Base-by-base conservation (phyloP, 2,329 filamentous ascomycete species). In the Trichoderma sp. region DNA sequence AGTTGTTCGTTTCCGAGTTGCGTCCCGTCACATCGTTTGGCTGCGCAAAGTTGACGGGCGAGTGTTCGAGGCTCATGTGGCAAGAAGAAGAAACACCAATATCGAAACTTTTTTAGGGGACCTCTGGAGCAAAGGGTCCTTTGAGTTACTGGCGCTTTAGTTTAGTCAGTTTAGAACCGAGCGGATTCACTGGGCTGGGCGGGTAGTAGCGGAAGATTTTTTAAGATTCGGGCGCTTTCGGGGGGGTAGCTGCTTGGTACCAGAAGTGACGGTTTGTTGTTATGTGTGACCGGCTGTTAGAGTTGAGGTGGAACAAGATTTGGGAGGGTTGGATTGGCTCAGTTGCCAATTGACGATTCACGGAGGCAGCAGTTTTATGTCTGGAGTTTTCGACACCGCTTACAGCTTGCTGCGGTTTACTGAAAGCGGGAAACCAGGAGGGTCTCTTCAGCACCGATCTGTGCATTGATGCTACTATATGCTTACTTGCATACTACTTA, bases 1-100 rank as follows among this genome's bases (percentile, higher is more conserved):
- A 82, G 77, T 75, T 63, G 60, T 70, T 35, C 14, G 49, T 40
- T 35, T 65, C 43, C 52, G 65, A 57, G 35, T 68, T 61, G 56
- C 64, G 65, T 7, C 55, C 68, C 70, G 67, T 78, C 73, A 77
- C 75, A 76, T 77, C 55, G 72, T 68, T 47, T 33, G 65, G 60
- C 24, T 60, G 65, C 47, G 43, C 56, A 27, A 61, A 52, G 53
- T 55, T 47, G 57, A 67, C 59, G 68, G 59, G 40, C 58, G 59
- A 59, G 33, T 56, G 56, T 29, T 68, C 52, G 66, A 69, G 55
- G 53, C 52, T 70, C 69, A 67, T 67, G 35, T 70, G 68, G 61
- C 1, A 40, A 40, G 29, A 31, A 31, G 29, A 31, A 31, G 7
- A 31, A 31, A 31, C 29, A 31, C 29, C 29, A 8, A 31, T 31